Conservation (phyloP, 2,329 filamentous ascomycete genomes). For the Geosmithia putterillii region DNA sequence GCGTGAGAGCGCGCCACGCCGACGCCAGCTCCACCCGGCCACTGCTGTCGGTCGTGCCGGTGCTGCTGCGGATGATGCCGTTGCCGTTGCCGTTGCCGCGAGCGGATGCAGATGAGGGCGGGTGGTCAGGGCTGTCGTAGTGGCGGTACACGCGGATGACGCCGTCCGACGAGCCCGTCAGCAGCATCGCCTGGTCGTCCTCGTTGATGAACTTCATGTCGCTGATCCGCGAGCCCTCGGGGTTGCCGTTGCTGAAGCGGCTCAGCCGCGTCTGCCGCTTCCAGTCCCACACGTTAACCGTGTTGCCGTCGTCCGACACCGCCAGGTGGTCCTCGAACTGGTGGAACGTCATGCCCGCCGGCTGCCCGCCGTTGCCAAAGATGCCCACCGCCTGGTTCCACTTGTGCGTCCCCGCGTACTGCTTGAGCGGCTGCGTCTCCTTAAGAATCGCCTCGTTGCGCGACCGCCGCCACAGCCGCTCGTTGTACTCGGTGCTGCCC, state of each 20-base stretch:
- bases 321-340: slow-evolving; percentile 96
- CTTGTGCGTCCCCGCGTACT: slow-evolving; percentile 68
- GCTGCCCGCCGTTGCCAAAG: slow-evolving; percentile 81
- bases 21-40: slow-evolving; percentile 75
- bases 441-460: slow-evolving; percentile 87
- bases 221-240: slow-evolving; percentile 79
- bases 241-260: slow-evolving; percentile 91
- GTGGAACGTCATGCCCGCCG: slow-evolving; percentile 88
- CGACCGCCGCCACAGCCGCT: slow-evolving; percentile 81
- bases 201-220: slow-evolving; percentile 98
- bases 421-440: slow-evolving; percentile 88
- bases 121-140: slow-evolving; percentile 80
- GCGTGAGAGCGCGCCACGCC: slow-evolving; percentile 81
- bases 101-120: too few species aligned
- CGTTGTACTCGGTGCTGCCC: slow-evolving; percentile 91
- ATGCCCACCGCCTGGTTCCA: slow-evolving; percentile 80
- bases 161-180: slow-evolving; percentile 92
- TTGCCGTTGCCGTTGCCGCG: slow-evolving; percentile 21
- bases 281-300: slow-evolving; percentile 90
- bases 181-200: slow-evolving; percentile 86
- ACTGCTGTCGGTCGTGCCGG: too few species aligned
- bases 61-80: too few species aligned
- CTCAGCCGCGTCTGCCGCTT: slow-evolving; percentile 61
- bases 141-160: slow-evolving; percentile 88
- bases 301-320: slow-evolving; percentile 87